Evolutionary conservation across 2,329 filamentous ascomycete genomes (phyloP).

Genomic region (Penicillium sp.): DNA sequence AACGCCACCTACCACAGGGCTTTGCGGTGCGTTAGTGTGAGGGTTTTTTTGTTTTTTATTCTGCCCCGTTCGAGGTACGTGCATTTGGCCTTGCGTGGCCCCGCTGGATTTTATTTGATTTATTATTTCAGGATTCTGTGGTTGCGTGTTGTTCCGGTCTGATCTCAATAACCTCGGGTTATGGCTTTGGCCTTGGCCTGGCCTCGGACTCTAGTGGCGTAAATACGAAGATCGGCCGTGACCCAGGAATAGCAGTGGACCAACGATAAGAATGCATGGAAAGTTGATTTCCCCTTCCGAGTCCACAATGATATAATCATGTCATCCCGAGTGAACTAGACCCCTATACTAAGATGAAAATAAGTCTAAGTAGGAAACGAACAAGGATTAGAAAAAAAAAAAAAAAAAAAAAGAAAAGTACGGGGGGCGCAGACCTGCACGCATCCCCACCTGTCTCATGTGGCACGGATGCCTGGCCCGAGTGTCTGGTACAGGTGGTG

Average conservation of each 20-base stretch:
- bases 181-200: not conserved
- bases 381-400: not conserved
- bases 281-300: not conserved
- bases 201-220: constrained; percentile 3
- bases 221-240: constrained; percentile 12
- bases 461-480: constrained; percentile 14
- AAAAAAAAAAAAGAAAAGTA: not conserved
- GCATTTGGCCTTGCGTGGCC: constrained; percentile 1
- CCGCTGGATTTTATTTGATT: not conserved
- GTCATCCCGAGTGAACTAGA: not conserved
- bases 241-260: not conserved
- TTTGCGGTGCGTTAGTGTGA: not conserved
- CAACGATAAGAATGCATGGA: not conserved
- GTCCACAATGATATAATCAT: not conserved
- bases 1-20: not conserved
- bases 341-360: not conserved
- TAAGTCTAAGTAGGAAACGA: not conserved
- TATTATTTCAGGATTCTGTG: not conserved
- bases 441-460: not conserved
- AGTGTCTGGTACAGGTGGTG: constrained; percentile 20
- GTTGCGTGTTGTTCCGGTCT: not conserved
- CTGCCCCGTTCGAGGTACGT: not conserved
- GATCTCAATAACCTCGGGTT: not conserved
- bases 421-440: not conserved
- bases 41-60: not conserved